Evolutionary conservation across 2,329 filamentous ascomycete genomes (phyloP), one percentile per base, ranked within the genome.

Genomic region (Ploettnerulaceae sp.): DNA sequence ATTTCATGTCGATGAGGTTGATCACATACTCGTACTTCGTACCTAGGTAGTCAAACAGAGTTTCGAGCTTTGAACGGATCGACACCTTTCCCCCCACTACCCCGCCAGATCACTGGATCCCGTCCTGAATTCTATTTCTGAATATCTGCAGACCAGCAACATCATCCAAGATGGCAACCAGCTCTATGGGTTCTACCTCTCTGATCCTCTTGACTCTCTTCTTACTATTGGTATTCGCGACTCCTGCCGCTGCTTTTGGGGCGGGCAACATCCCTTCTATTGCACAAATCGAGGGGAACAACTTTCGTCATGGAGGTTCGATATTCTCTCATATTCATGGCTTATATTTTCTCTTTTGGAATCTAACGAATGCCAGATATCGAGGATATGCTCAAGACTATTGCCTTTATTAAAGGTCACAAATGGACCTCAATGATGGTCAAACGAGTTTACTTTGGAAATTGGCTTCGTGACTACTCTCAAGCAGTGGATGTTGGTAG

Each of bases 361-460:
- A 7, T 31, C 7, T 34, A 20, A 18, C 31, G 9, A 5, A 41
- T 31, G 7, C n/a, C 37, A 77, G 85, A 89, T 63, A 89, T 89
- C 53, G 84, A 89, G 70, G 87, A 91, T 66, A 81, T 87, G 69
- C 79, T 93, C 59, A 84, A 86, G 66, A 86, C 81, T 5, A 69
- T 91, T 55, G 79, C 83, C 22, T 90, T 88, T 60, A 74, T 91
- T 48, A 76, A 84, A 53, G 86, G 86, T 48, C 87, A 89, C 64
- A 91, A 91, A 70, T 93, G 87, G 87, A 86, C 84, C 1, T 81
- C 81, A 11, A 82, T 86, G 72, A 79, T 86, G 68, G 75, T 91
- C 43, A 84, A 85, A 67, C 76, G 86, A 45, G 82, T 83, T 22
- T 91, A 89, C 68, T 91, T 91, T 70, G 86, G 87, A 48, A 93